phyloP scores from a whole-genome alignment of 2,329 filamentous ascomycete species.

The Dothidotthia symphoricarpi region DNA sequence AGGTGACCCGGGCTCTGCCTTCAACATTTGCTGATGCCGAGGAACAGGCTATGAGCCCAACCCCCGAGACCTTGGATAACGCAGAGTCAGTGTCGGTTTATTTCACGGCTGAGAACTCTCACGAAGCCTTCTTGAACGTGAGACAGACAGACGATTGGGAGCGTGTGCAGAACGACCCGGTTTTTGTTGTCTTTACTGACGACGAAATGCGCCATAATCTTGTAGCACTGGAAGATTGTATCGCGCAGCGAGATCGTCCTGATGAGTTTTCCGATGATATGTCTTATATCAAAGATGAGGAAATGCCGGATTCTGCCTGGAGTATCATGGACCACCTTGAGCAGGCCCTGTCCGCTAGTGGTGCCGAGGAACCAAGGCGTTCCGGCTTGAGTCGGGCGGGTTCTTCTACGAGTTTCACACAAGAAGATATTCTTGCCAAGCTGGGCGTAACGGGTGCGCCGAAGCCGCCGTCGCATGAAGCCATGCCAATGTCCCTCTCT shows the following conservation, averaged over 20 bases:
- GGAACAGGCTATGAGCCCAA: constrained; percentile 43
- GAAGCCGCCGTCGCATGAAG: constrained; percentile 33
- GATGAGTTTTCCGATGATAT: constrained; percentile 28
- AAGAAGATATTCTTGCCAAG: constrained; percentile 39
- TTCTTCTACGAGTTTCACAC: constrained; percentile 19
- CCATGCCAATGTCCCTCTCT: constrained; percentile 12
- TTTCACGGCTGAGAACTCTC: constrained; percentile 44
- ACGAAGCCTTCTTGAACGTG: constrained; percentile 49
- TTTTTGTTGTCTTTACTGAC: constrained; percentile 48
- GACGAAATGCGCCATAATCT: constrained; percentile 40
- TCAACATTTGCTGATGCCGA: constrained; percentile 47
- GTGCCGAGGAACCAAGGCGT: constrained; percentile 7
- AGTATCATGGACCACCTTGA: constrained; percentile 44
- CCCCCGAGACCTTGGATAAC: constrained; percentile 37
- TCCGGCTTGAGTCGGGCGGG: background rate
- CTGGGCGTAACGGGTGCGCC: constrained; percentile 41
- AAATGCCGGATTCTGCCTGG: constrained; percentile 37
- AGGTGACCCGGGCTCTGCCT: constrained; percentile 45
- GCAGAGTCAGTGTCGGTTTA: constrained; percentile 53
- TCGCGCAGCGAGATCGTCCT: constrained; percentile 41
- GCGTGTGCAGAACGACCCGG: constrained; percentile 50
- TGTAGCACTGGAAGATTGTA: constrained; percentile 46
- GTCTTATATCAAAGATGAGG: constrained; percentile 30
- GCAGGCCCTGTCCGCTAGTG: constrained; percentile 35
- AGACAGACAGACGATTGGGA: constrained; percentile 52